Conservation (phyloP, 2,329 filamentous ascomycete species). For the Diaporthe amygdali region DNA sequence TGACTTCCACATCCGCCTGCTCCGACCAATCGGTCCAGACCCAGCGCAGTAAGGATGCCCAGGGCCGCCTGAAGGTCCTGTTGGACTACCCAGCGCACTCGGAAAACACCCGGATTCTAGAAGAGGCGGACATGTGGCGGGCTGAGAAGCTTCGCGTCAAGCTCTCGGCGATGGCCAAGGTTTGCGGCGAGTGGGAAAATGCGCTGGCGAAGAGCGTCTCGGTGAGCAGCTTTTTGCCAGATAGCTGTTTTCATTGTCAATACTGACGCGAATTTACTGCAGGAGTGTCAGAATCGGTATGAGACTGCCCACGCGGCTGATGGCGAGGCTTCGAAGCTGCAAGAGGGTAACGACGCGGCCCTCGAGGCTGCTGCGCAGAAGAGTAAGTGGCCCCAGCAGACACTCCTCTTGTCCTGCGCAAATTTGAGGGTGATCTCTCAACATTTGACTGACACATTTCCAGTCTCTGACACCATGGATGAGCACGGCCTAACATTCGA, state of each 20-base stretch:
- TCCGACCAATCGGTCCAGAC: slow-evolving; percentile 1
- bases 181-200: neutral
- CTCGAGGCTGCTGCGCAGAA: neutral
- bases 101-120: neutral
- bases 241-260: neutral
- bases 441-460: neutral
- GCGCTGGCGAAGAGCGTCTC: neutral
- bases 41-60: neutral
- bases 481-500: neutral
- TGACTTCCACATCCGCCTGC: neutral
- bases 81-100: neutral
- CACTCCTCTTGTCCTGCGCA: neutral
- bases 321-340: neutral
- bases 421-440: no score
- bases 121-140: neutral
- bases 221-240: neutral
- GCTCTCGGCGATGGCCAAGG: neutral
- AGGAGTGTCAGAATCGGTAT: neutral
- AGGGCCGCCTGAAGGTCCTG: neutral
- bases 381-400: neutral
- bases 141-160: neutral
- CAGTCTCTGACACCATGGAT: neutral
- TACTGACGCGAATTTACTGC: neutral
- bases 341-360: neutral
- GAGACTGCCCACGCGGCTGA: neutral